phyloP scores from a whole-genome alignment of 768 basidiomycete genomes.

The Candolleomyces efflorescens region DNA sequence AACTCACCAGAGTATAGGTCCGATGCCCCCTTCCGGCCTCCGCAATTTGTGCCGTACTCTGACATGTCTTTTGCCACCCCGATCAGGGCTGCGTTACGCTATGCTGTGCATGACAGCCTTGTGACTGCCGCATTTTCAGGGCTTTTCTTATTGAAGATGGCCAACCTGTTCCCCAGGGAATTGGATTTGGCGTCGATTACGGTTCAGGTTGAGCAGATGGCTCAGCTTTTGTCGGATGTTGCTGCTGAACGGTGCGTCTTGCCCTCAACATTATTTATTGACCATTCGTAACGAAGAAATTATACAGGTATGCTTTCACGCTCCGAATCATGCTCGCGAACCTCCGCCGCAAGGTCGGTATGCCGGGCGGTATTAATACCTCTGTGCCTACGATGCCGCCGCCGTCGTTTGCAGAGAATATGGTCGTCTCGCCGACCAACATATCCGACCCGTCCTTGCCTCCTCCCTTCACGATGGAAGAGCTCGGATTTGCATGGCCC shows the following conservation, averaged over 20 bases:
- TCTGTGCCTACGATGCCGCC: constrained; percentile 50
- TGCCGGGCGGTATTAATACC: constrained; percentile 41
- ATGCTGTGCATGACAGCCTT: constrained; percentile 90
- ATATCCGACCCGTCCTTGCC: constrained; percentile 51
- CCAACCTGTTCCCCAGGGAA: constrained; percentile 85
- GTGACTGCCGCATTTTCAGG: constrained; percentile 91
- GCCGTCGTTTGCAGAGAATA: constrained; percentile 49
- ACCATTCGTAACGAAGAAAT: neutral
- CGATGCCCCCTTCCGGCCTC: neutral
- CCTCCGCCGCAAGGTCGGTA: constrained; percentile 82
- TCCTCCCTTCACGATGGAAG: constrained; percentile 78
- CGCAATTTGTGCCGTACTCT: neutral
- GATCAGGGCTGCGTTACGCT: constrained; percentile 77
- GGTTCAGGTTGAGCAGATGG: constrained; percentile 84
- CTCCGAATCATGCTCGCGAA: constrained; percentile 92
- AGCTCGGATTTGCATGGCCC: constrained; percentile 77
- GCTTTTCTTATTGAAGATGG: constrained; percentile 91
- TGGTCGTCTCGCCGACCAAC: constrained; percentile 48
- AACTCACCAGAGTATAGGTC: constrained; percentile 78
- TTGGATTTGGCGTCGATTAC: constrained; percentile 75
- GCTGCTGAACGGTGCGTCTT: constrained; percentile 78
- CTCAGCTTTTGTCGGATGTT: constrained; percentile 86
- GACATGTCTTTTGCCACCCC: constrained; percentile 3
- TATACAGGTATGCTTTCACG: constrained; percentile 77
- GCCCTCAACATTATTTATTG: neutral